These are phyloP conservation scores for Scedosporium dehoogii DNA, from an alignment of 2,329 filamentous ascomycete species.

Conservation along the genomic window DNA sequence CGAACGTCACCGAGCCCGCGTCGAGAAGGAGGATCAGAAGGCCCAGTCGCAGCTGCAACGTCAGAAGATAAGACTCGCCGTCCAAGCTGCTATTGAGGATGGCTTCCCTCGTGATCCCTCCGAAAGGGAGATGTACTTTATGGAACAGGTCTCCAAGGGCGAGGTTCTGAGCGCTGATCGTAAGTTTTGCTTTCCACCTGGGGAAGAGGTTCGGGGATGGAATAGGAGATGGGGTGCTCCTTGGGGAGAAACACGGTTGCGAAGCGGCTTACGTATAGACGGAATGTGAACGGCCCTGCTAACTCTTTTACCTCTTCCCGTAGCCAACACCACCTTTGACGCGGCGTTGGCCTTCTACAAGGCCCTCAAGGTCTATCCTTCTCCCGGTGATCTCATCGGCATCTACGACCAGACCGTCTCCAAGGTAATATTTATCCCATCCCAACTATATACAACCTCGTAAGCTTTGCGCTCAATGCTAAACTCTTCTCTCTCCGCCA, in stretches of 20 bases:
- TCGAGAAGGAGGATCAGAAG: constrained; percentile 62
- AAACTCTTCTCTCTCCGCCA: constrained; percentile 8
- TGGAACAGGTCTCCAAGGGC: constrained; percentile 85
- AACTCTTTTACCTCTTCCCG: not conserved
- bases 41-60: constrained; percentile 56
- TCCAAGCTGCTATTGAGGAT: constrained; percentile 77
- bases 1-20: constrained; percentile 61
- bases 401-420: constrained; percentile 99
- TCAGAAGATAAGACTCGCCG: constrained; percentile 61
- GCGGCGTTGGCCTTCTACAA: constrained; percentile 95
- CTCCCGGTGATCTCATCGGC: constrained; percentile 80
- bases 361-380: constrained; percentile 96
- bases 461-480: constrained; percentile 8
- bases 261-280: too few species aligned
- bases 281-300: not conserved
- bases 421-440: constrained; percentile 51
- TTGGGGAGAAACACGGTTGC: not conserved
- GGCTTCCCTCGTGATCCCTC: constrained; percentile 86
- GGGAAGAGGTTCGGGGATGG: not conserved
- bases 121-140: constrained; percentile 93
- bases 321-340: constrained; percentile 41
- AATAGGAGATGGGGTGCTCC: not conserved
- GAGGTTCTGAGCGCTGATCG: constrained; percentile 76
- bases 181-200: constrained; percentile 31
- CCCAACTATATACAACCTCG: too few species aligned